A percentile compares a stretch with the other conserved stretches of the same genome.
Conservation (phyloP, 495 filamentous ascomycete genomes). For the Penicillium angulare region DNA sequence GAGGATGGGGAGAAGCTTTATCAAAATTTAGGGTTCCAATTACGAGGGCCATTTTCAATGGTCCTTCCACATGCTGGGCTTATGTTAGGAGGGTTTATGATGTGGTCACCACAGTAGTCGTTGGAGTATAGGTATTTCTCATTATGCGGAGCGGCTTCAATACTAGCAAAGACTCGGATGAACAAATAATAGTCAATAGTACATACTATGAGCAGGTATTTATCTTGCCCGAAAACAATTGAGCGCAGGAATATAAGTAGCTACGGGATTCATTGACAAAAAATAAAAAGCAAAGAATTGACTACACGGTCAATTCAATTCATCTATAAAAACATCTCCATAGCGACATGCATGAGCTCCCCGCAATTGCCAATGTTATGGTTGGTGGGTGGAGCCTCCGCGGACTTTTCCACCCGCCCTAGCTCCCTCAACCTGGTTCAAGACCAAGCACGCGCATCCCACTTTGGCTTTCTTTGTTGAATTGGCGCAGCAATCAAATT, state of each 20-base stretch:
- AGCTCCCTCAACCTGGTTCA: neutral
- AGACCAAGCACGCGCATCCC: no score
- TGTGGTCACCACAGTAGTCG: constrained; percentile 3
- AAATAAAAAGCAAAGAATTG: neutral
- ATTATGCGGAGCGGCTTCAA: no score
- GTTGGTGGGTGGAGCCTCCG: neutral
- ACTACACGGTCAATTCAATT: no score
- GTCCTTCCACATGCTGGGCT: no score
- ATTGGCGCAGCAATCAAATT: no score
- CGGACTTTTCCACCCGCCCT: neutral
- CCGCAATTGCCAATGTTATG: constrained; percentile 2
- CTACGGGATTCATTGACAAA: no score
- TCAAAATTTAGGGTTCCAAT: constrained; percentile 2
- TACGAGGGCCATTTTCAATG: constrained; percentile 10
- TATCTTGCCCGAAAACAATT: no score
- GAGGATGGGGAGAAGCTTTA: constrained; percentile 11
- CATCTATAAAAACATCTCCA: neutral
- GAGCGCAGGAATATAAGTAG: no score
- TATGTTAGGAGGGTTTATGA: constrained; percentile 2
- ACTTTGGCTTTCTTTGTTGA: no score
- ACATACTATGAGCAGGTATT: no score
- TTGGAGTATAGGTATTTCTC: neutral
- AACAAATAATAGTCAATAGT: no score
- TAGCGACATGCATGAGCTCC: neutral
- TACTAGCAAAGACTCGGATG: no score